Evolutionary conservation across 768 basidiomycete species (phyloP).

Genomic region (Chalciporus pseudorubinellus): DNA sequence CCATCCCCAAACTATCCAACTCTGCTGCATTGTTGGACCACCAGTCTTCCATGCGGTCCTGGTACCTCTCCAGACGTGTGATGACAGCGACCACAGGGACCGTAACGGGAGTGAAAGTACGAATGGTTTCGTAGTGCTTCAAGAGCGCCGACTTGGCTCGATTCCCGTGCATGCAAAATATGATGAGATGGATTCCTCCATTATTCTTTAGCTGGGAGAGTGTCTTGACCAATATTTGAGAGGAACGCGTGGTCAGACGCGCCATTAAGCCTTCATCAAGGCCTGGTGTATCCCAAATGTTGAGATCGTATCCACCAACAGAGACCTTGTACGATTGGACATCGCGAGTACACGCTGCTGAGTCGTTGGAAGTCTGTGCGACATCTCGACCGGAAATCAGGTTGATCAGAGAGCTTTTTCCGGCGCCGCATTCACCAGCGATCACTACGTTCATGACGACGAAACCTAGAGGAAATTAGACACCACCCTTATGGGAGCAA

Average conservation of each 20-base stretch:
- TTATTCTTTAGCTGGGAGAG: constrained; percentile 7
- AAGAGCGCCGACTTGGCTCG: constrained; percentile 18
- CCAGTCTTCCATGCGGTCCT: constrained; percentile 21
- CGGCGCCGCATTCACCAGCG: constrained; percentile 23
- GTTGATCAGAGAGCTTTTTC: constrained; percentile 29
- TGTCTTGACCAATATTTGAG: constrained; percentile 2
- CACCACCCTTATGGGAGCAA: neutral
- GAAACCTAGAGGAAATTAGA: constrained; percentile 6
- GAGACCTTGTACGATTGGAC: constrained; percentile 5
- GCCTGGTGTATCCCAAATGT: constrained; percentile 20
- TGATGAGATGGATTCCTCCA: constrained; percentile 15
- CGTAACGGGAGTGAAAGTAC: constrained; percentile 2
- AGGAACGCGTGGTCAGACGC: constrained; percentile 1
- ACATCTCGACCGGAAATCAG: constrained; percentile 11
- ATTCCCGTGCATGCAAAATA: constrained; percentile 20
- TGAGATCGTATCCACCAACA: constrained; percentile 13
- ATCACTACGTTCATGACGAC: constrained; percentile 21
- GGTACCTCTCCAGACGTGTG: constrained; percentile 21
- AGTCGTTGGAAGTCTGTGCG: constrained; percentile 19
- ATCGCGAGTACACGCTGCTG: constrained; percentile 16
- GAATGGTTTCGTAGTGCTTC: constrained; percentile 16
- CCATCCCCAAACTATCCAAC: constrained; percentile 12
- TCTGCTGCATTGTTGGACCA: constrained; percentile 17
- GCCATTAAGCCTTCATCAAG: constrained; percentile 11
- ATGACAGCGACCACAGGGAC: constrained; percentile 19